phyloP scores from a whole-genome alignment of 1,284 basidiomycete species.

The Heterobasidion parviporum region DNA sequence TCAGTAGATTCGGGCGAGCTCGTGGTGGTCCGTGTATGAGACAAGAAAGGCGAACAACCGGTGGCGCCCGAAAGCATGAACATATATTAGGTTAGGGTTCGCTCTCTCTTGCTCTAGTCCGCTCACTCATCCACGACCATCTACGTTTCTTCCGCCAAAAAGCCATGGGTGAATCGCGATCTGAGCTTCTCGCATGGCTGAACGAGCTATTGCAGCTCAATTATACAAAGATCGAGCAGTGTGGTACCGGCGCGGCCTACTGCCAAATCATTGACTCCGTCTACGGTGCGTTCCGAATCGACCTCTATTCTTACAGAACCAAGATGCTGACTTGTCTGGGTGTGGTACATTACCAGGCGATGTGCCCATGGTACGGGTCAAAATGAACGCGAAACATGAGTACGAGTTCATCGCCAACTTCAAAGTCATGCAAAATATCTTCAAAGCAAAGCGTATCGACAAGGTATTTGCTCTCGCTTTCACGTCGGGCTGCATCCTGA shows the following conservation, averaged over 20 bases:
- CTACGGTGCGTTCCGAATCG: slow-evolving; percentile 52
- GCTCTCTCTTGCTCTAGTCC: background rate
- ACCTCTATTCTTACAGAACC: no score
- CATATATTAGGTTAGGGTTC: background rate
- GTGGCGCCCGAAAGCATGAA: no score
- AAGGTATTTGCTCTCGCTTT: slow-evolving; percentile 51
- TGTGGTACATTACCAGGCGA: slow-evolving; percentile 45
- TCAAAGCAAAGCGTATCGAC: slow-evolving; percentile 87
- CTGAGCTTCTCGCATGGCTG: slow-evolving; percentile 89
- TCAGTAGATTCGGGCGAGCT: no score
- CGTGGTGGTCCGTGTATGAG: no score
- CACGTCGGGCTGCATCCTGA: background rate
- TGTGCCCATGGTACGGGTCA: slow-evolving; percentile 81
- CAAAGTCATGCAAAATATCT: slow-evolving; percentile 88
- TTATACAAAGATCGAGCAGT: slow-evolving; percentile 94
- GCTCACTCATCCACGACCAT: background rate
- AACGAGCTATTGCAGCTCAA: slow-evolving; percentile 88
- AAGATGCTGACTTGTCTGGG: no score
- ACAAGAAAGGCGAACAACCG: no score
- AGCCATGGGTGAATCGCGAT: slow-evolving; percentile 54
- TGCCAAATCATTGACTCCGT: slow-evolving; percentile 92
- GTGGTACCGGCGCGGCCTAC: slow-evolving; percentile 84
- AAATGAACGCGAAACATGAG: slow-evolving; percentile 91
- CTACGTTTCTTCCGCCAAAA: background rate
- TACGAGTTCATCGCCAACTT: slow-evolving; percentile 95